Conservation (phyloP, 75 land plant species). For the Picea glauca region DNA sequence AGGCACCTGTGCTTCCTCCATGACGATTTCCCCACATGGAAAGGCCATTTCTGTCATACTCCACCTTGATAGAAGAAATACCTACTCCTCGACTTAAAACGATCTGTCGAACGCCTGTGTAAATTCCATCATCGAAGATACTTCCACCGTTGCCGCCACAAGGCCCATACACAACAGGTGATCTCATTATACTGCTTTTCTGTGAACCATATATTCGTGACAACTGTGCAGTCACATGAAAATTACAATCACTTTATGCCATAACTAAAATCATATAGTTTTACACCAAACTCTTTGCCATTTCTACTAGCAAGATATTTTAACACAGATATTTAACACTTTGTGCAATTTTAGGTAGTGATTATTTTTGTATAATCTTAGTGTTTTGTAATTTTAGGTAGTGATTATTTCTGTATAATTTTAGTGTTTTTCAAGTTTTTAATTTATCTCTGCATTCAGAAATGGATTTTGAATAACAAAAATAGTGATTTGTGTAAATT, state of each 20-base stretch:
- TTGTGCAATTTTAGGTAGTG: too few relatives aligned
- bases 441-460: too few relatives aligned
- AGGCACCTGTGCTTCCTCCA: conserved; percentile 35
- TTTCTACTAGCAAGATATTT: too few relatives aligned
- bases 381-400: too few relatives aligned
- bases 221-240: not conserved
- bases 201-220: not conserved
- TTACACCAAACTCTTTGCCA: too few relatives aligned
- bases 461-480: too few relatives aligned
- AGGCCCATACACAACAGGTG: conserved; percentile 33
- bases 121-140: conserved; percentile 46
- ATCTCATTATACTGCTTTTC: conserved; percentile 6
- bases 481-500: too few relatives aligned
- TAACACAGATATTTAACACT: too few relatives aligned
- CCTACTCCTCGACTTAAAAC: conserved; percentile 37
- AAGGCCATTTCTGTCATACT: conserved; percentile 38
- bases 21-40: conserved; percentile 48
- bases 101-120: conserved; percentile 47
- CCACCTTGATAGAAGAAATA: conserved; percentile 32
- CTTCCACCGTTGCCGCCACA: conserved; percentile 59
- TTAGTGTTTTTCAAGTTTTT: too few relatives aligned
- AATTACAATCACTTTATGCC: not conserved
- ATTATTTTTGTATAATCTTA: too few relatives aligned
- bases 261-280: too few relatives aligned
- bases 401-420: too few relatives aligned